Evolutionary conservation across 306 rosid species (phyloP).

Genomic region (Cucumis hystrix): DNA sequence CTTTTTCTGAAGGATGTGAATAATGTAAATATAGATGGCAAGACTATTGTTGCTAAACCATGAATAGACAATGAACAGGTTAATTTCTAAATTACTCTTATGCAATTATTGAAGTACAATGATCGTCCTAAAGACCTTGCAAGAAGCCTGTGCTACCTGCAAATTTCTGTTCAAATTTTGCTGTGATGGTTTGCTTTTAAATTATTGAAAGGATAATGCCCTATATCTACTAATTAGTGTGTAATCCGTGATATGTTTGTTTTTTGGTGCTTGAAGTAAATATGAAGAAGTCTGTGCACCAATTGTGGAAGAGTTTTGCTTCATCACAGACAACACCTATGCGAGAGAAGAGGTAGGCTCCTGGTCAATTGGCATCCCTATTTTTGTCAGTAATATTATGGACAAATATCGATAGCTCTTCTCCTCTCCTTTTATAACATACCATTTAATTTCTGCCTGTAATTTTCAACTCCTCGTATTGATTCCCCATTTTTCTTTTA

Average conservation of each 20-base stretch:
- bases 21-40: neutral
- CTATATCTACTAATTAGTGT: neutral
- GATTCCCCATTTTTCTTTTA: neutral
- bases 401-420: neutral
- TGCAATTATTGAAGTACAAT: neutral
- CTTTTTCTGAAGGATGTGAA: neutral
- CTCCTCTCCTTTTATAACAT: neutral
- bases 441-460: neutral
- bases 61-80: neutral
- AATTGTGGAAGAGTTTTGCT: slow-evolving; percentile 61
- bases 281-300: slow-evolving; percentile 88
- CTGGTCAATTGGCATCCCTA: slow-evolving; percentile 8
- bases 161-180: neutral
- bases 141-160: slow-evolving; percentile 67
- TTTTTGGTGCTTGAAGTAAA: slow-evolving; percentile 33
- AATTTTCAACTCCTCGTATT: neutral
- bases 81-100: neutral
- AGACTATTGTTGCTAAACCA: neutral
- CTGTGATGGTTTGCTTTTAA: neutral
- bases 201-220: neutral
- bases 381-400: neutral
- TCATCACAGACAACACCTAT: slow-evolving; percentile 77
- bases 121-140: slow-evolving; percentile 32
- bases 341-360: slow-evolving; percentile 50
- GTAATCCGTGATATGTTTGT: slow-evolving; percentile 13